Conservation (phyloP, 345 rosid genomes). For the Syzygium aromaticum region DNA sequence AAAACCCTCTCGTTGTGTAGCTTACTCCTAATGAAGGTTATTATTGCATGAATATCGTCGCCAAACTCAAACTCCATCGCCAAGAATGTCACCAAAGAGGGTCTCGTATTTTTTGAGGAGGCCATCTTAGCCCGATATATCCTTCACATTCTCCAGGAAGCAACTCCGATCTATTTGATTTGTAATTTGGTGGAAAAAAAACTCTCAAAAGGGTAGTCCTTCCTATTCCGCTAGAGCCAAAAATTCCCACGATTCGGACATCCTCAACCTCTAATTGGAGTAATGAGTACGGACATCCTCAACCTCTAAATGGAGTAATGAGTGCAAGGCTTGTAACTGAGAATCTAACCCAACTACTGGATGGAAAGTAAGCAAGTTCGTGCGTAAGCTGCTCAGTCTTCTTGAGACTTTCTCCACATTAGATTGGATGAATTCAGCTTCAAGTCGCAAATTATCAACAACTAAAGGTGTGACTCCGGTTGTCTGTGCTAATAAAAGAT, state of each 20-base stretch:
- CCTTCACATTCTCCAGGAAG: neutral
- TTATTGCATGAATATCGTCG: neutral
- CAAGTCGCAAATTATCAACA: neutral
- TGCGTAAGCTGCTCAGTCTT: neutral
- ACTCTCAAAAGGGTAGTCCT: neutral
- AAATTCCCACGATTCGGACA: neutral
- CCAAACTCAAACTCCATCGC: neutral
- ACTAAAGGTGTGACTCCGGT: neutral
- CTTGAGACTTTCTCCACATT: neutral
- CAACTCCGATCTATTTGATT: neutral
- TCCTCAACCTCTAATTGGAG: neutral
- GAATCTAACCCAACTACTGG: neutral
- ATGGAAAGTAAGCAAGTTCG: neutral
- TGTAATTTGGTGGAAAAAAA: neutral
- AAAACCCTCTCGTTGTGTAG: neutral
- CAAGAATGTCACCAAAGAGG: neutral
- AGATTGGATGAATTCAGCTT: neutral
- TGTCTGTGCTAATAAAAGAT: neutral
- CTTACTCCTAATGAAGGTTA: no score
- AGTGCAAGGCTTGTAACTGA: neutral
- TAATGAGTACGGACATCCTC: no score
- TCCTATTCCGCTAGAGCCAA: neutral
- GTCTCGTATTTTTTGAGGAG: neutral
- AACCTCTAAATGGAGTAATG: neutral
- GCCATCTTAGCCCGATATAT: neutral